A percentile compares a stretch with the other conserved stretches of the same genome.
Conservation (phyloP, 768 basidiomycete genomes). For the Hypholoma fasciculare region DNA sequence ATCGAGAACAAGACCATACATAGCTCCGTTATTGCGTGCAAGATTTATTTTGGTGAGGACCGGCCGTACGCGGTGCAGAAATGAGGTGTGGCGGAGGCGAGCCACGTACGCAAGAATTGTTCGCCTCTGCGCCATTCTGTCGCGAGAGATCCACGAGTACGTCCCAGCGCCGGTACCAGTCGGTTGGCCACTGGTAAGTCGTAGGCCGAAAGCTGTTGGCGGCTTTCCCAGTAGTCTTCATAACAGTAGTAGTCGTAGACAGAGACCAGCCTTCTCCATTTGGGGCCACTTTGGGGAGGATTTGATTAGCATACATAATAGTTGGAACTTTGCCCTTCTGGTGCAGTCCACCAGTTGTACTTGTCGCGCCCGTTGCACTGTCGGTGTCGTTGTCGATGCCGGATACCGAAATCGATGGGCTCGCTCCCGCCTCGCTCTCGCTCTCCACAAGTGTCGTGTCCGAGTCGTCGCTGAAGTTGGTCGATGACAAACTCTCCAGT, state of each 20-base stretch:
- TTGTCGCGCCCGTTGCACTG: too few species aligned
- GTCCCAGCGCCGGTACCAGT: conserved; percentile 58
- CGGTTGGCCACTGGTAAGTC: conserved; percentile 37
- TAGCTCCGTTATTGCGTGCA: neutral
- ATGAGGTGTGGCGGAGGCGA: neutral
- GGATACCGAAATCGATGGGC: too few species aligned
- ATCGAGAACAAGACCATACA: neutral
- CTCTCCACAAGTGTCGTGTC: conserved; percentile 59
- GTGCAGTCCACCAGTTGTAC: conserved; percentile 7
- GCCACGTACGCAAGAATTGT: neutral
- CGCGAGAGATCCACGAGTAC: conserved; percentile 45
- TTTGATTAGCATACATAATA: neutral
- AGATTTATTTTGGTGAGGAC: neutral
- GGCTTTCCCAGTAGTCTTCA: too few species aligned
- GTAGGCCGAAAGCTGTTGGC: too few species aligned
- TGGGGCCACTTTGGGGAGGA: neutral
- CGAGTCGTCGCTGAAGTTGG: conserved; percentile 47
- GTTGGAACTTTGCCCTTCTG: conserved; percentile 7
- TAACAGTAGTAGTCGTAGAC: neutral
- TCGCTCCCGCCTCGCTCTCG: conserved; percentile 35
- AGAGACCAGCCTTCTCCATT: conserved; percentile 13
- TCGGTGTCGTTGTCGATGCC: too few species aligned
- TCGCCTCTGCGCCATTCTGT: conserved; percentile 22
- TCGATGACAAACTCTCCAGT: conserved; percentile 33
- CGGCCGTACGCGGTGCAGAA: neutral